Evolutionary conservation across 164 flowering plant species (phyloP).

Genomic region (Echeveria elegans): DNA sequence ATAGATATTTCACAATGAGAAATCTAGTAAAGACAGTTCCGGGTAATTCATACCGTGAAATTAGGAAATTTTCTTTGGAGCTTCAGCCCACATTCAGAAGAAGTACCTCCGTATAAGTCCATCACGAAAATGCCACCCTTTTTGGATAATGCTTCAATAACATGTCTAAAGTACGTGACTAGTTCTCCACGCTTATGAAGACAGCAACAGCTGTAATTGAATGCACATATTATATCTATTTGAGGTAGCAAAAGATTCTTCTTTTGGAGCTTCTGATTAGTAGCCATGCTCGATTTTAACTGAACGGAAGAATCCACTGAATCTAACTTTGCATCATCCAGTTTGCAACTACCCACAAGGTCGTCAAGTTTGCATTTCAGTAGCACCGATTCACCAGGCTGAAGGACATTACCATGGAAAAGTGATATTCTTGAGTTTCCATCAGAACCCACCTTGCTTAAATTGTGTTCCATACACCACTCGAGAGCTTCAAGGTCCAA

Average conservation of each 20-base stretch:
- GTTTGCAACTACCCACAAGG: conserved; percentile 20
- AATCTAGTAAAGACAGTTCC: no score
- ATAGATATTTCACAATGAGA: no score
- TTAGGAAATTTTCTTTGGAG: no score
- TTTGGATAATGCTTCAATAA: conserved; percentile 46
- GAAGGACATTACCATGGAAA: conserved; percentile 85
- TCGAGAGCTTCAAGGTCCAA: conserved; percentile 71
- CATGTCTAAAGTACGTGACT: conserved; percentile 76
- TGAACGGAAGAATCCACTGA: conserved; percentile 14
- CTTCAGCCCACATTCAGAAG: conserved; percentile 63
- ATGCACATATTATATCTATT: conserved; percentile 89
- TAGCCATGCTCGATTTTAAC: conserved; percentile 8
- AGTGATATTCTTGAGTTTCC: conserved; percentile 63
- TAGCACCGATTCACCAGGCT: conserved; percentile 52
- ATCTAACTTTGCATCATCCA: conserved; percentile 14
- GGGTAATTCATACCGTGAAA: no score
- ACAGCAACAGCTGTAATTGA: conserved; percentile 96
- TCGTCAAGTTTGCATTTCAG: conserved; percentile 35
- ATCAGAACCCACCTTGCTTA: conserved; percentile 59
- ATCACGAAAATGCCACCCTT: conserved; percentile 88
- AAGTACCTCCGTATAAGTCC: conserved; percentile 92
- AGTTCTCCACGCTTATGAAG: conserved; percentile 67
- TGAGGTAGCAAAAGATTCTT: conserved; percentile 33
- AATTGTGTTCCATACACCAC: conserved; percentile 85
- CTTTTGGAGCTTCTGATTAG: conserved; percentile 18